Base-by-base conservation (phyloP, 805 yeast species). In the Barnettozyma sp. region DNA sequence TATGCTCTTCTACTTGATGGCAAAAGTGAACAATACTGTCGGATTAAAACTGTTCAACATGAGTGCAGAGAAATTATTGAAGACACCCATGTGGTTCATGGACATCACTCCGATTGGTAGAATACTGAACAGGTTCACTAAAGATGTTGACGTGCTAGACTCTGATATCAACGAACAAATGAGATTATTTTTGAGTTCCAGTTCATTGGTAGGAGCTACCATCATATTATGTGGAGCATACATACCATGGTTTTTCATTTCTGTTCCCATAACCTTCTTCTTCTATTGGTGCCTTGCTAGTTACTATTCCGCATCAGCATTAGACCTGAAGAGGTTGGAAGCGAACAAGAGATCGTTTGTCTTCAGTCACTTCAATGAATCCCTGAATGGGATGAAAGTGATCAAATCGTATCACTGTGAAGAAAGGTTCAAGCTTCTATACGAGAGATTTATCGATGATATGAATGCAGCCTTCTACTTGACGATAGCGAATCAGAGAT, bases 91-190 rank as follows among this genome's bases (percentile, higher is more conserved):
- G 88, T 62, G 78, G 10, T 86, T 76, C 51, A 76, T 84, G 68
- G 95, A 86, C 55, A 72, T 84, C 10, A 81, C 92, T 0, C 95
- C 95, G 5, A 66, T 82, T 60, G 95, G 95, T 4, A 69, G 95
- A 49, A 81, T 85, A 40, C 62, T 86, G 55, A 85, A 83, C 59
- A 65, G 95, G 47, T 85, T 85, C 55, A 84, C 94, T 3, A 83
- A 83, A 49, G 95, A 85, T 55, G 80, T 88, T 2, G 94, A 85
- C 53, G 76, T 76, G 12, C 62, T 85, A 53, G 95, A 86, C 52
- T 82, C 83, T 50, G 90, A 82, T 58, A 58, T 85, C 46, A 70
- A 73, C 30, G 87, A 82, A 52, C 82, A 79, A 49, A 44, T 80
- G 35, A 66, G 92, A 42, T 59, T 77, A 55, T 64, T 82, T 29